These are phyloP conservation scores for Yamadazyma nakazawae DNA, from an alignment of 805 yeast species.

Conservation along the genomic window DNA sequence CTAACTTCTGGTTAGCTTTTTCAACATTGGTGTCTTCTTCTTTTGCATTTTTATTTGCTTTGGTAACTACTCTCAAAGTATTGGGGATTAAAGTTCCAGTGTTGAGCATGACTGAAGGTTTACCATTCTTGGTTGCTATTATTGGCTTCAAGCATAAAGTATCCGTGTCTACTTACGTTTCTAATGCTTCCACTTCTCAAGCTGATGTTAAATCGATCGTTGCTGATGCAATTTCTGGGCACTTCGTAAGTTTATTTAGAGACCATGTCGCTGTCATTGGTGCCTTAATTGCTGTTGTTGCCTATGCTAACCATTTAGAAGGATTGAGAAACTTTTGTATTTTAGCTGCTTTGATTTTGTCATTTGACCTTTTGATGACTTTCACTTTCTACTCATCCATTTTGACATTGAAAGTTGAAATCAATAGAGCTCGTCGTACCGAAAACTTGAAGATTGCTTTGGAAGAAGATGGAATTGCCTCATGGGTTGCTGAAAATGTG, in stretches of 20 bases:
- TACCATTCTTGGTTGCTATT: constrained; percentile 89
- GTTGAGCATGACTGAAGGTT: constrained; percentile 78
- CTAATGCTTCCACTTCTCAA: constrained; percentile 38
- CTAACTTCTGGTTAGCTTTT: constrained; percentile 83
- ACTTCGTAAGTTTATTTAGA: constrained; percentile 56
- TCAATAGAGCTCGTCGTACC: constrained; percentile 78
- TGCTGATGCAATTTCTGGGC: constrained; percentile 38
- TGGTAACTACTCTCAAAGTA: constrained; percentile 53
- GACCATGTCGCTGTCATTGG: constrained; percentile 72
- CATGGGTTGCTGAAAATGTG: constrained; percentile 62
- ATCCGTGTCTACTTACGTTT: constrained; percentile 59
- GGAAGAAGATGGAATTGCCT: constrained; percentile 89
- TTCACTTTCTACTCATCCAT: constrained; percentile 82
- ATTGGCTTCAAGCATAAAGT: constrained; percentile 90
- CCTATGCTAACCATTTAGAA: constrained; percentile 62
- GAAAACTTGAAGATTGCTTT: constrained; percentile 72
- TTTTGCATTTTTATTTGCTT: constrained; percentile 79
- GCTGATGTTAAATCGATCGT: constrained; percentile 43
- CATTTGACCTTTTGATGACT: constrained; percentile 68
- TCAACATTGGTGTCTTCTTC: constrained; percentile 75
- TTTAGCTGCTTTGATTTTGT: constrained; percentile 64
- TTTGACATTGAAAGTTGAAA: constrained; percentile 83
- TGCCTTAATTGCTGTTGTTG: constrained; percentile 65
- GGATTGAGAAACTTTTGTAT: constrained; percentile 81
- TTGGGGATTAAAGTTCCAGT: constrained; percentile 64